Evolutionary conservation across 208 protist species (phyloP), one percentile per base, ranked within the genome.

Genomic region (Acanthamoeba royreba): DNA sequence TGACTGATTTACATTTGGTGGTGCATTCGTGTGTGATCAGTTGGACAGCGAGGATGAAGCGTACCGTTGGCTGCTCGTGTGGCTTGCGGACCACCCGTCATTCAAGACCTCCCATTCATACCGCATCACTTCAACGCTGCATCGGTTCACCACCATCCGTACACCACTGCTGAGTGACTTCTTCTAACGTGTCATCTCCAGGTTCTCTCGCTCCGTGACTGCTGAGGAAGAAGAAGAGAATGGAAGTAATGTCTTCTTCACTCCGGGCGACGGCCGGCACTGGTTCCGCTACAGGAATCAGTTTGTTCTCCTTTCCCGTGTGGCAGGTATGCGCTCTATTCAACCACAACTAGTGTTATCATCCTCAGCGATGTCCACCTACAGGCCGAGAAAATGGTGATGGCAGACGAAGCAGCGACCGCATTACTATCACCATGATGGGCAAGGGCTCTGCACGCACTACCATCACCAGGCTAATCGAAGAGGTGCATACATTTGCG

Each of bases 61-160:
- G 25, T 85, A 53, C 74, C 15, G 45, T 33, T 85, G 74, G 74
- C 38, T 85, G 22, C 45, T 85, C 42, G 8, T 53, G 45, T 85
- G 74, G 74, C 74, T 85, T 33, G 74, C 74, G 40, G 74, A 85
- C 74, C 74, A 85, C 74, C 74, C 38, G 40, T 45, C 74, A n/a
- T 53, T 85, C 42, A 85, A 85, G 74, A 85, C 38, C 9, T 45
- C 74, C 19, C 74, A 85, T 42, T 85, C 74, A 33, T 52, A 53
- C 42, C 42, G 13, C 17, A 28, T 85, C 42, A 85, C 74, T 13
- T 72, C 61, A 35, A 42, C 61, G 19, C 33, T 72, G 3, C 61
- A 72, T 35, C 55, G 55, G n/a, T 4, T 63, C 33, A 19, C 55
- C 49, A 9, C 49, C 49, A 9, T 19, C 49, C 49, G 19, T 19